Evolutionary conservation across 176 grass and related monocot species (phyloP), one percentile per base, ranked within the genome.

Genomic region (Saccharum officinarum): DNA sequence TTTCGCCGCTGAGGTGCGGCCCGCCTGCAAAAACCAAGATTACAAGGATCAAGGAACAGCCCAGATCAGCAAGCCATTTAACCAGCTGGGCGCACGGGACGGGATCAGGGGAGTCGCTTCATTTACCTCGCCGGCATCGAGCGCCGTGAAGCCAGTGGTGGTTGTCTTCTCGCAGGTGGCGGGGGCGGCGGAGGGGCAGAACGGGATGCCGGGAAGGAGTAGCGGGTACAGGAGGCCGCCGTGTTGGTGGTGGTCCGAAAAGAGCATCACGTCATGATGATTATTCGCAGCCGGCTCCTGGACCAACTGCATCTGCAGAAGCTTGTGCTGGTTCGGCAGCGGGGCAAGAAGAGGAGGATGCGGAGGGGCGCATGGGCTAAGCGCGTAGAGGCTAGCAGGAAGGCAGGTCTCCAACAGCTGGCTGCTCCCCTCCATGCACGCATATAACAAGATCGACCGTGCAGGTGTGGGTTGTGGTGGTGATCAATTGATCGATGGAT

Each of bases 391-490:
- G 64, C 81, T 84, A 59, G 49, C 49, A 54, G 89, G 85, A 64
- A 87, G 50, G 63, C 76, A 87, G 28, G 85, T 69, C 69, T 76
- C 85, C 23, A 91, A 30, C 23, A 91, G 30, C 52, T 84, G 89
- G 85, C 85, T 81, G 54, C 69, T 84, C 34, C 89, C 81, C 80
- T 91, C 89, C 89, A 91, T 91, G 81, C 81, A 87, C 47, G 63
- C 85, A 82, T 82, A 74, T 30, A 77, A 40, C 66, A 73, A 47
- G 66, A 78, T 70, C 67, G 39, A 87, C 65, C 76, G 69, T 85
- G 82, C 77, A 76, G 18, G 34, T n/a, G 47, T 66, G 9, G 73
- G 7, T 36, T 8, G 78, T 14, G 17, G 8, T 10, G 26, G 50
- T 73, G 72, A 25, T 18, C 50, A 37, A 69, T 72, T n/a, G 49